Conservation (phyloP, 75 land plant species). For the Selaginella moellendorffii region DNA sequence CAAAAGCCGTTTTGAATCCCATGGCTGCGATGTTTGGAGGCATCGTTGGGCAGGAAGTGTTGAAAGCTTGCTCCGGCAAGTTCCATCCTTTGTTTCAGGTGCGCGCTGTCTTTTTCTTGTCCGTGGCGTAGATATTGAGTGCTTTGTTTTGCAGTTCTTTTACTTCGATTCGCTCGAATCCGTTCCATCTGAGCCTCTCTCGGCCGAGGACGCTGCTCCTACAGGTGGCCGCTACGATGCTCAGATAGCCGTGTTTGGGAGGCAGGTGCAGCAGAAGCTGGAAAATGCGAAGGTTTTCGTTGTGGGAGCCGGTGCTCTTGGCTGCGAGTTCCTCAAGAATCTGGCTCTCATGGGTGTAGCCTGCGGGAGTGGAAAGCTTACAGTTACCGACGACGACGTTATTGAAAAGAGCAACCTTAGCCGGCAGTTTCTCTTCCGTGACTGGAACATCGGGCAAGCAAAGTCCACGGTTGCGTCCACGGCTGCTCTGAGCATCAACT, state of each 20-base stretch:
- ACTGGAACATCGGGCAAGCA: neutral
- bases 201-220: neutral
- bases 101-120: neutral
- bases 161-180: conserved; percentile 10
- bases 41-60: conserved; percentile 11
- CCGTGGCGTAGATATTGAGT: neutral
- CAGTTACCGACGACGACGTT: neutral
- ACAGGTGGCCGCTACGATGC: conserved; percentile 5
- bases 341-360: conserved; percentile 1
- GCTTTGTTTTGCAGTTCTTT: neutral
- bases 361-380: neutral
- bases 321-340: conserved; percentile 6
- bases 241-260: conserved; percentile 5
- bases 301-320: conserved; percentile 5
- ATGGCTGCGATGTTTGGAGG: conserved; percentile 21
- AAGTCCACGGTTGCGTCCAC: neutral
- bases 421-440: neutral
- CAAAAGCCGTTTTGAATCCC: conserved; percentile 12
- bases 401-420: neutral
- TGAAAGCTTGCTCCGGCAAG: conserved; percentile 16
- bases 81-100: conserved; percentile 14
- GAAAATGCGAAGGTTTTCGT: conserved; percentile 3
- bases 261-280: conserved; percentile 2
- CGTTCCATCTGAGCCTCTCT: neutral
- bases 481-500: neutral